phyloP scores from a whole-genome alignment of 2,329 filamentous ascomycete genomes.

The Hypoxylon sp. region DNA sequence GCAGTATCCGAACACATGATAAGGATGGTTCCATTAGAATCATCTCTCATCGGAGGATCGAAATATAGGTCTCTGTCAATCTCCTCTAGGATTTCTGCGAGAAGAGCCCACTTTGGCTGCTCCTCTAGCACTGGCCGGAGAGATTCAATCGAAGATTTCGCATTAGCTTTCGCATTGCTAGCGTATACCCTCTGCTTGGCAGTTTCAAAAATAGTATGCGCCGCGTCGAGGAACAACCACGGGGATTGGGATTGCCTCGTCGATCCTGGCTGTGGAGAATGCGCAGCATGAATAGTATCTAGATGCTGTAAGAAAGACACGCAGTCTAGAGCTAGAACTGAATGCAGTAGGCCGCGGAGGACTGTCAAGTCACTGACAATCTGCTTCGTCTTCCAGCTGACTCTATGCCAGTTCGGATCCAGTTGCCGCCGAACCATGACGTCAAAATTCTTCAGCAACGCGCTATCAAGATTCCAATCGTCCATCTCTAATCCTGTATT shows the following conservation, averaged over 20 bases:
- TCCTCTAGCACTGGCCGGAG: constrained; percentile 90
- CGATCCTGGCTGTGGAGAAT: constrained; percentile 88
- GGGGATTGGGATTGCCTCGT: constrained; percentile 91
- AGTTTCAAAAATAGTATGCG: constrained; percentile 92
- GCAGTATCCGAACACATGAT: constrained; percentile 95
- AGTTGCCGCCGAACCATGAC: constrained; percentile 88
- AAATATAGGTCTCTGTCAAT: constrained; percentile 93
- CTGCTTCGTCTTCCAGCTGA: constrained; percentile 94
- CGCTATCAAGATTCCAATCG: constrained; percentile 96
- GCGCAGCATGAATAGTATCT: constrained; percentile 92
- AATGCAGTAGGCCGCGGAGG: constrained; percentile 85
- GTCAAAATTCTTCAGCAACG: constrained; percentile 93
- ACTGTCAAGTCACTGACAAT: constrained; percentile 92
- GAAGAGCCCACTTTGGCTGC: constrained; percentile 90
- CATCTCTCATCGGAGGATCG: constrained; percentile 81
- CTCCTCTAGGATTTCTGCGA: constrained; percentile 92
- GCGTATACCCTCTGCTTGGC: constrained; percentile 91
- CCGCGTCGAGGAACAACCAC: constrained; percentile 96
- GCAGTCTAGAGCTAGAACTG: constrained; percentile 86
- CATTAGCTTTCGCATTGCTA: constrained; percentile 71
- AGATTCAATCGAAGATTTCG: constrained; percentile 68
- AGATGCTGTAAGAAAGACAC: constrained; percentile 94
- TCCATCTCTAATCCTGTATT: constrained; percentile 95
- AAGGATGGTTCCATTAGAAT: constrained; percentile 91
- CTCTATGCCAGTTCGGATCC: constrained; percentile 96